Evolutionary conservation across 164 flowering plant species (phyloP).

Genomic region (Brasenia schreberi): DNA sequence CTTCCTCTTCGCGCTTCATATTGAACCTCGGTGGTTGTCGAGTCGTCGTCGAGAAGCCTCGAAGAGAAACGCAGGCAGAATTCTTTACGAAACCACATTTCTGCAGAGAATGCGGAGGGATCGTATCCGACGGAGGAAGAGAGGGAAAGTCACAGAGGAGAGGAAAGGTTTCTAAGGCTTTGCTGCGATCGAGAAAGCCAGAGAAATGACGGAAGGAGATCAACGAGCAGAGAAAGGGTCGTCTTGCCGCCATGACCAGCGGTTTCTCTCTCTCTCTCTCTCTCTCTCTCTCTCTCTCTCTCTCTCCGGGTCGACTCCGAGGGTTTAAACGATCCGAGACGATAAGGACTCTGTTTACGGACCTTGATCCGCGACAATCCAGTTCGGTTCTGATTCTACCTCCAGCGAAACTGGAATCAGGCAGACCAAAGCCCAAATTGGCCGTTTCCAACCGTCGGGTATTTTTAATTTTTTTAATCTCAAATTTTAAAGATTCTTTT

Average conservation of each 20-base stretch:
- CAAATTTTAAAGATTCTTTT: no score
- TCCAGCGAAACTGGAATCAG: no score
- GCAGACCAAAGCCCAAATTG: no score
- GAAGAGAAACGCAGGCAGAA: background rate
- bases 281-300: constrained; percentile 8
- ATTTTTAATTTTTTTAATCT: no score
- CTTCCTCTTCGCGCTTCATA: background rate
- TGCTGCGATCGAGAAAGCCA: background rate
- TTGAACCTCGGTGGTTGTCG: background rate
- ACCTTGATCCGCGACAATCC: background rate
- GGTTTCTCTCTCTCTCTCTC: constrained; percentile 5
- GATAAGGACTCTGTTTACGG: background rate
- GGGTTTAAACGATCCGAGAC: background rate
- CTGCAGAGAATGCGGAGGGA: background rate
- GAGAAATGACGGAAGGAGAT: background rate
- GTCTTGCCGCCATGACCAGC: background rate
- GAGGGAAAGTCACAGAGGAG: background rate
- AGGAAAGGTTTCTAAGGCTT: background rate
- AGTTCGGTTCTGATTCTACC: no score
- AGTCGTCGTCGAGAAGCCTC: background rate
- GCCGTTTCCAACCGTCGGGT: no score
- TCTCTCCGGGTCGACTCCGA: constrained; percentile 1
- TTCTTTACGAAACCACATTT: background rate
- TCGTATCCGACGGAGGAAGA: background rate
- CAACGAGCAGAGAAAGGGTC: background rate